Percentiles rank a stretch among this genome's conserved stretches.
phyloP scores from a whole-genome alignment of 2,329 filamentous ascomycete genomes.

The Talaromyces sp. region DNA sequence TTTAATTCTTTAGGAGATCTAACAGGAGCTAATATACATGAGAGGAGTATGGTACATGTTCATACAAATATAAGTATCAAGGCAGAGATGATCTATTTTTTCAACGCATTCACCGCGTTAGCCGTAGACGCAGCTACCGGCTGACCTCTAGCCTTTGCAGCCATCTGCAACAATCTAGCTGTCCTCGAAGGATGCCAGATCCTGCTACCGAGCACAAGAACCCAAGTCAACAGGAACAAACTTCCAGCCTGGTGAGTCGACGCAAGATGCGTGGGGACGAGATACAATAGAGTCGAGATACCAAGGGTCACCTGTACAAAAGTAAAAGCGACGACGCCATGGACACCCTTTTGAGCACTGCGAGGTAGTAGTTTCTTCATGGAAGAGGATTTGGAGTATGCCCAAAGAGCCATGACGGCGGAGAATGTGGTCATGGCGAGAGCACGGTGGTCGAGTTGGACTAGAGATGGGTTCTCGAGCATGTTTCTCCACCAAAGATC shows the following conservation, averaged over 20 bases:
- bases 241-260: constrained; percentile 91
- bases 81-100: constrained; percentile 18
- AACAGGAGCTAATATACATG: constrained; percentile 12
- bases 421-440: constrained; percentile 86
- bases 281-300: constrained; percentile 86
- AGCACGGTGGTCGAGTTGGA: constrained; percentile 93
- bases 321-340: constrained; percentile 79
- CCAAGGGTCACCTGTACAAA: constrained; percentile 79
- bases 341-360: constrained; percentile 64
- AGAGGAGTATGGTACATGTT: constrained; percentile 20
- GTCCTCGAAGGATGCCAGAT: constrained; percentile 69
- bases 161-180: constrained; percentile 54
- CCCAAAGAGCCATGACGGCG: constrained; percentile 72
- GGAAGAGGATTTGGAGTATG: constrained; percentile 66
- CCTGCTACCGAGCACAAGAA: constrained; percentile 73
- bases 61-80: not conserved
- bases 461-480: constrained; percentile 92
- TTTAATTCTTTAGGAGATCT: not conserved
- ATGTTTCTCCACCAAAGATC: constrained; percentile 97
- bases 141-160: constrained; percentile 35
- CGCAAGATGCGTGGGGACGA: constrained; percentile 84
- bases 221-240: constrained; percentile 77
- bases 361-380: constrained; percentile 58
- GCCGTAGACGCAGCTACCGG: constrained; percentile 25
- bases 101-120: constrained; percentile 25